Evolutionary conservation across 139 green algal genomes (phyloP), one percentile per base, ranked within the genome.

Genomic region (Chlorella ohadii): DNA sequence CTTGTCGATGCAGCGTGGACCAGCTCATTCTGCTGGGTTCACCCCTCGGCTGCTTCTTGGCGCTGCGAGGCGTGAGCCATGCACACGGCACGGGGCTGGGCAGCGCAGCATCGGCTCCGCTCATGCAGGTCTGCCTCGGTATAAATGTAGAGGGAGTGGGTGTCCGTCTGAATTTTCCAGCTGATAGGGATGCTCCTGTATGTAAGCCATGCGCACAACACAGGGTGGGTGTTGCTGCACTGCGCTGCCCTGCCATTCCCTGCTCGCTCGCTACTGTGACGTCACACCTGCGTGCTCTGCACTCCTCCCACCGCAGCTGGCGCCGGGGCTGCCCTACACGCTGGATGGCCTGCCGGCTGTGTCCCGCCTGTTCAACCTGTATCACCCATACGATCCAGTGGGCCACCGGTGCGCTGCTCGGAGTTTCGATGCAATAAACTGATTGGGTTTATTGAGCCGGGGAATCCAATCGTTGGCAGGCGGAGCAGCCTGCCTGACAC

Each of bases 301-400:
- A n/a, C 51, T 2, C 51, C 11, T n/a, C 31, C 57, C 83, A 33
- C 78, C 82, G 65, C 74, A 66, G 39, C 67, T 76, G 47, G 61
- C 79, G 20, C 82, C 86, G 4, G 76, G 44, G 27, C 66, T 65
- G 39, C 31, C 74, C 5, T 72, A 27, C 61, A 38, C 72, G 20
- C 55, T 28, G 16, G 91, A 94, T 41, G 88, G 90, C 20, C 77
- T 96, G 84, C 92, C 93, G 9, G 88, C 87, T 19, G 90, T 82
- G 44, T 64, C 76, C 17, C 84, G 91, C 38, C 34, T 95, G 57
- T 91, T 90, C 85, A 95, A 96, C 82, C 73, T 96, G 39, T 96
- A 94, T 84, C 93, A 96, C 39, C 93, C 93, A 13, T 95, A 90
- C 75, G 93, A 96, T 83, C 91, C 91, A 12, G 90, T 96, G 81